Evolutionary conservation across 208 protist species (phyloP), one percentile per base, ranked within the genome.

Genomic region (Angomonas desouzai): DNA sequence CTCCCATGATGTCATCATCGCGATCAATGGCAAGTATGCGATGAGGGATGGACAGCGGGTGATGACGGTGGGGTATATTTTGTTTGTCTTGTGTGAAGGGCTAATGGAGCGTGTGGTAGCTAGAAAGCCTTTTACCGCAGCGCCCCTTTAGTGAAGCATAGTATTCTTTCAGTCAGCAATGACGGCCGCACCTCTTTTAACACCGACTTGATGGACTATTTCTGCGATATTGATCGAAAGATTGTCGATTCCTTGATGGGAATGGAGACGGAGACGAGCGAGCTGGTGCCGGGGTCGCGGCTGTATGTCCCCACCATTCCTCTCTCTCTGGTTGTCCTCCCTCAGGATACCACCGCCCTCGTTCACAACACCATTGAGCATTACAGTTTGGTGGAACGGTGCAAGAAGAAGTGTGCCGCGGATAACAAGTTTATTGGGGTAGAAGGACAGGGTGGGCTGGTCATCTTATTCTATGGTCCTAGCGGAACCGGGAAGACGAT

Each of bases 401-500:
- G 81, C 65, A 88, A 89, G 62, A 77, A 74, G 48, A 45, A 48
- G 36, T 89, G 89, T 70, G 90, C 87, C 32, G 6, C 20, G 18
- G 45, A 51, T 4, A 51, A 13, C 45, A 23, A 23, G 9, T 93
- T 96, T 64, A 85, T 78, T 16, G 83, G 85, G 9, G 78, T 80
- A 34, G 62, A 96, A 10, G 90, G 90, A 11, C 70, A 38, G 32
- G 75, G 75, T 13, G 89, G 91, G 4, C 73, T 97, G 27, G 88
- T 95, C 16, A 82, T 97, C 55, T 79, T 97, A 22, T 97, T 97
- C 68, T 92, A 93, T 65, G 93, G 93, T 1, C 88, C 88, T 10
- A 92, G 81, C 64, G 93, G 92, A 16, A 97, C 91, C 0, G 93
- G 93, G 13, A 97, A 97, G 70, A 97, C 93, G 36, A 97, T 97